Percentiles rank a stretch among this genome's conserved stretches.
These are phyloP conservation scores for Gnaphalium uliginosum DNA, from an alignment of 129 eudicot genomes.

Conservation along the genomic window DNA sequence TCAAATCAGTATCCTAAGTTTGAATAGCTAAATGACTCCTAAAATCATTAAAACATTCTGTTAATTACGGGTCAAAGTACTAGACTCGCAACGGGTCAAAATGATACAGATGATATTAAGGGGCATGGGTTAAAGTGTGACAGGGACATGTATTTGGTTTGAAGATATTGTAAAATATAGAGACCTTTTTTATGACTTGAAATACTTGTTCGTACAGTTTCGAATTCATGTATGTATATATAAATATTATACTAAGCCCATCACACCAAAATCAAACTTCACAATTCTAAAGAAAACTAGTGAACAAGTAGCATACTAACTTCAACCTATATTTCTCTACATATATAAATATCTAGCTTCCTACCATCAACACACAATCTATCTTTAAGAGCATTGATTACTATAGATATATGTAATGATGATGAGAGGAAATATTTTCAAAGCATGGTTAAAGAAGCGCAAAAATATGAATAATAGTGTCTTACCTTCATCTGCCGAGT, in stretches of 20 bases:
- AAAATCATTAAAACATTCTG: neutral
- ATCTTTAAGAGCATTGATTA: constrained; percentile 8
- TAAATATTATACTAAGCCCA: constrained; percentile 33
- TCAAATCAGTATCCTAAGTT: neutral
- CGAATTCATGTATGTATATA: constrained; percentile 39
- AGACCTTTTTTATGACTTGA: constrained; percentile 34
- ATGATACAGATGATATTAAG: constrained; percentile 31
- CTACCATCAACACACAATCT: constrained; percentile 39
- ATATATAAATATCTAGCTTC: constrained; percentile 33
- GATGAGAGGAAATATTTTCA: constrained; percentile 41
- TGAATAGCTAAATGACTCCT: neutral
- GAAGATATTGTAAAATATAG: constrained; percentile 44
- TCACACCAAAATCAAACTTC: constrained; percentile 43
- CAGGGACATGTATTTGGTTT: constrained; percentile 19
- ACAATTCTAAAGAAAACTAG: constrained; percentile 28
- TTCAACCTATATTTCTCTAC: constrained; percentile 31
- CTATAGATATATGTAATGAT: constrained; percentile 26
- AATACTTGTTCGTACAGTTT: constrained; percentile 66
- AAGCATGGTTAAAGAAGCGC: constrained; percentile 52
- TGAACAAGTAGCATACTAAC: constrained; percentile 32
- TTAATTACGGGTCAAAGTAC: constrained; percentile 6
- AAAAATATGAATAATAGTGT: constrained; percentile 42
- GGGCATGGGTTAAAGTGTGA: constrained; percentile 47
- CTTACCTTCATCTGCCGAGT: constrained; percentile 34
- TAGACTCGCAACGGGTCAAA: constrained; percentile 14